Conservation (phyloP, 2,329 filamentous ascomycete species). For the Hypoxylon sp. region DNA sequence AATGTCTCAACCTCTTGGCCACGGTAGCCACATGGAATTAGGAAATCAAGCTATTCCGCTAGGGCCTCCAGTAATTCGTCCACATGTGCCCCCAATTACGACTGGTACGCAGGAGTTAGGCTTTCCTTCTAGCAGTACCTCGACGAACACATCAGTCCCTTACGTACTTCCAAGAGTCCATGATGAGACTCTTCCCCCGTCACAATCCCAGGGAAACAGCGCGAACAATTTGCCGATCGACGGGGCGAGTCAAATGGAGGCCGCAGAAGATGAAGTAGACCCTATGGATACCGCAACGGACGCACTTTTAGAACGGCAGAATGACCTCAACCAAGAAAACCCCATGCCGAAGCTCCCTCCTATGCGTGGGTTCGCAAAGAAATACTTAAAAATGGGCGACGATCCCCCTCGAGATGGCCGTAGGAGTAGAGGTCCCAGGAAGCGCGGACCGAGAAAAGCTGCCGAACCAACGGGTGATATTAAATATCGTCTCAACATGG, state of each 20-base stretch:
- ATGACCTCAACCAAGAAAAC: conserved; percentile 39
- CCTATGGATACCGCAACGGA: conserved; percentile 45
- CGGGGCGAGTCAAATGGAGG: conserved; percentile 5
- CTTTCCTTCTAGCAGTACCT: not conserved
- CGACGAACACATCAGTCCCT: conserved; percentile 5
- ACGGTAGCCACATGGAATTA: not conserved
- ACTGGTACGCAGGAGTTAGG: not conserved
- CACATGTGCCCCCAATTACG: not conserved
- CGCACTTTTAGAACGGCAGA: conserved; percentile 49
- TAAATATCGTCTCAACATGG: conserved; percentile 75
- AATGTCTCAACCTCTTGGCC: not conserved
- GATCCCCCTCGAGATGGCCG: conserved; percentile 38
- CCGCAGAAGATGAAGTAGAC: conserved; percentile 29
- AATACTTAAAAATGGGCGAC: conserved; percentile 27
- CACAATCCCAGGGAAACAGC: not conserved
- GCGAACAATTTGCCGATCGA: not conserved
- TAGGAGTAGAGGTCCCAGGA: conserved; percentile 41
- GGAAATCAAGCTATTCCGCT: not conserved
- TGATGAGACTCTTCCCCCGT: not conserved
- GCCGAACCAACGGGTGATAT: conserved; percentile 80
- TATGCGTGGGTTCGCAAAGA: conserved; percentile 25
- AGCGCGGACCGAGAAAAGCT: conserved; percentile 68
- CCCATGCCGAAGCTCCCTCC: conserved; percentile 32
- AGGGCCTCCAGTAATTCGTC: conserved; percentile 6
- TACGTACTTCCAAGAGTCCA: not conserved